phyloP scores from a whole-genome alignment of 2,329 filamentous ascomycete species.

The Sphaerulina vaccinii region DNA sequence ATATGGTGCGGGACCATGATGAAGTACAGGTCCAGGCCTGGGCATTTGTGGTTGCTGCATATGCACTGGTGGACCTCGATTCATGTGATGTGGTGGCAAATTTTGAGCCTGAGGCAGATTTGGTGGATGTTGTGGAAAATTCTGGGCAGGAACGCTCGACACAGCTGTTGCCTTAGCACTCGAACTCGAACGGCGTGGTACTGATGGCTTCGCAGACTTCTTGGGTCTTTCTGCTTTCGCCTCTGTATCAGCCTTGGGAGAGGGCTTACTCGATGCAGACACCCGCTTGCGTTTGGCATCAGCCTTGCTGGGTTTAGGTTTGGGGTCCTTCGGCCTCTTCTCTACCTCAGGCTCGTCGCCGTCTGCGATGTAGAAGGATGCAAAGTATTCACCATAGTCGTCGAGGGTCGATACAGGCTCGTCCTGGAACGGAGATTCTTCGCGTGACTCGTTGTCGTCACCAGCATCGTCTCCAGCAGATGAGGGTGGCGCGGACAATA shows the following conservation, averaged over 20 bases:
- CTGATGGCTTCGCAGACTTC: constrained; percentile 6
- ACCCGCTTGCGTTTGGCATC: constrained; percentile 10
- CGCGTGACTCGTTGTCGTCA: constrained; percentile 12
- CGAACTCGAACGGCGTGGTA: constrained; percentile 2
- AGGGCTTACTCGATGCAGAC: constrained; percentile 40
- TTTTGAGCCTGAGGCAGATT: background rate
- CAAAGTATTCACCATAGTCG: constrained; percentile 36
- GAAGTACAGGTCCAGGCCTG: constrained; percentile 5
- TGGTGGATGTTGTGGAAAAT: constrained; percentile 4
- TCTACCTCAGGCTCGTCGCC: constrained; percentile 24
- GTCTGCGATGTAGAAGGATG: constrained; percentile 35
- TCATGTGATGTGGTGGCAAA: background rate
- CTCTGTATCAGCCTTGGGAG: constrained; percentile 41
- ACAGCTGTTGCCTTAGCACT: constrained; percentile 5
- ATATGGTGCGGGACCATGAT: constrained; percentile 8
- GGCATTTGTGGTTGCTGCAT: background rate
- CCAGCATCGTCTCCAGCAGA: constrained; percentile 10
- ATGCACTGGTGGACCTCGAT: background rate
- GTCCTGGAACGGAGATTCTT: constrained; percentile 24
- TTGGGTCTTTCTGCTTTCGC: constrained; percentile 5
- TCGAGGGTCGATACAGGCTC: constrained; percentile 19
- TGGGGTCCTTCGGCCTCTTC: constrained; percentile 8
- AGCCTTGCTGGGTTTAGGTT: constrained; percentile 3
- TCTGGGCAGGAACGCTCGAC: constrained; percentile 2
- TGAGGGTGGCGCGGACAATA: constrained; percentile 24